phyloP scores from a whole-genome alignment of 2,329 filamentous ascomycete genomes.

The Lithohypha guttulata region DNA sequence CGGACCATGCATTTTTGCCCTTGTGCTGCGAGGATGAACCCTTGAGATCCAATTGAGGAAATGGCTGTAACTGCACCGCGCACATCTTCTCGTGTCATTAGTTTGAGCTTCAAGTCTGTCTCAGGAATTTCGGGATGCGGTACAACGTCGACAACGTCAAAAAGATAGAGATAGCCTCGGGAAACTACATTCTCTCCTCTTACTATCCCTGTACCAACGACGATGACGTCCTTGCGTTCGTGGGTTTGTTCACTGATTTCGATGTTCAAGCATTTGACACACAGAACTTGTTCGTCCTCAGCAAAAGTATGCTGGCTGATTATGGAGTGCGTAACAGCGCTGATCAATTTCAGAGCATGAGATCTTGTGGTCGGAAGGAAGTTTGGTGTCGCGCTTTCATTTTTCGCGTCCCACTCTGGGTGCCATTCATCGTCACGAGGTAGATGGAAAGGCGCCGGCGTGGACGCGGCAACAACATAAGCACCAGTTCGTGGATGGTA shows the following conservation, averaged over 20 bases:
- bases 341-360: slow-evolving; percentile 67
- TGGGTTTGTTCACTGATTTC: slow-evolving; percentile 88
- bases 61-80: slow-evolving; percentile 84
- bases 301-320: slow-evolving; percentile 68
- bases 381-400: slow-evolving; percentile 26
- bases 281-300: slow-evolving; percentile 64
- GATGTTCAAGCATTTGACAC: slow-evolving; percentile 70
- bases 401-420: slow-evolving; percentile 64
- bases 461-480: slow-evolving; percentile 66
- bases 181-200: slow-evolving; percentile 84
- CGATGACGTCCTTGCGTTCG: slow-evolving; percentile 69
- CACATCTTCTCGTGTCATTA: slow-evolving; percentile 81
- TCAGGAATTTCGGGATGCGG: slow-evolving; percentile 78
- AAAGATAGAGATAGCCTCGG: slow-evolving; percentile 76
- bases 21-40: slow-evolving; percentile 79
- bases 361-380: slow-evolving; percentile 59
- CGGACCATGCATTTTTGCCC: slow-evolving; percentile 97
- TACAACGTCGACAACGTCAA: slow-evolving; percentile 83
- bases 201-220: slow-evolving; percentile 74
- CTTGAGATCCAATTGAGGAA: slow-evolving; percentile 74
- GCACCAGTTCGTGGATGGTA: slow-evolving; percentile 66
- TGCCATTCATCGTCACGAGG: slow-evolving; percentile 80
- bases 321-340: slow-evolving; percentile 62
- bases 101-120: slow-evolving; percentile 73
- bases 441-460: slow-evolving; percentile 61